phyloP scores from a whole-genome alignment of 768 basidiomycete species.

The Lactarius vividus region DNA sequence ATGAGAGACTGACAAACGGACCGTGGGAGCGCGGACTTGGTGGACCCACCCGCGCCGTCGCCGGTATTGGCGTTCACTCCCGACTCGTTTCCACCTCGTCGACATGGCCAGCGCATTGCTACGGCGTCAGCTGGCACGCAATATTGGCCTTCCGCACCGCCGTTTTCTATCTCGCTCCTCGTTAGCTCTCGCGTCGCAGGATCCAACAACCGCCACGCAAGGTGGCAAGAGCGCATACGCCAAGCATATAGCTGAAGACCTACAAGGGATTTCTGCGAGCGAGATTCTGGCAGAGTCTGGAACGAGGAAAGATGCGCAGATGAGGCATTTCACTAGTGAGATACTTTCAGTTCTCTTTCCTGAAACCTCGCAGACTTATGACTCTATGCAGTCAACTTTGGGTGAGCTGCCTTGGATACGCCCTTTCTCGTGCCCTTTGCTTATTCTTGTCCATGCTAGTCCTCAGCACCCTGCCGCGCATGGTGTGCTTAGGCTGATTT shows the following conservation, averaged over 20 bases:
- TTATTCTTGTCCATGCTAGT: slow-evolving; percentile 38
- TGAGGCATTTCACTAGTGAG: slow-evolving; percentile 91
- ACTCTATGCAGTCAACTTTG: slow-evolving; percentile 77
- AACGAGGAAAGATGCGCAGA: slow-evolving; percentile 66
- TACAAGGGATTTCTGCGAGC: slow-evolving; percentile 73
- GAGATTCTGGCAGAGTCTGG: slow-evolving; percentile 80
- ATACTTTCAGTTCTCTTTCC: slow-evolving; percentile 17
- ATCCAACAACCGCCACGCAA: slow-evolving; percentile 31
- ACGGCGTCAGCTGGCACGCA: slow-evolving; percentile 52
- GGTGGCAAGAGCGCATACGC: slow-evolving; percentile 53
- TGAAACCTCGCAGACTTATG: slow-evolving; percentile 3
- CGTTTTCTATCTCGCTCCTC: slow-evolving; percentile 33
- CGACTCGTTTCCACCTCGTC: slow-evolving; percentile 28
- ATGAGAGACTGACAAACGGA: background rate
- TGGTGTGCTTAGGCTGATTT: slow-evolving; percentile 94
- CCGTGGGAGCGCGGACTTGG: slow-evolving; percentile 19
- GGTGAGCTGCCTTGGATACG: slow-evolving; percentile 42
- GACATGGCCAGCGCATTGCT: slow-evolving; percentile 66
- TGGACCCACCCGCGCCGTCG: background rate
- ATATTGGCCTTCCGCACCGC: slow-evolving; percentile 38
- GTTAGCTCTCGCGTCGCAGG: slow-evolving; percentile 37
- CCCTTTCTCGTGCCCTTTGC: background rate
- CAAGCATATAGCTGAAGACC: slow-evolving; percentile 77
- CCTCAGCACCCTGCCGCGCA: slow-evolving; percentile 99
- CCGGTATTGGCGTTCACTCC: background rate